Percentiles rank a stretch among this genome's conserved stretches.
Conservation (phyloP, 257 asterid genomes). For the Capsicum chinense region DNA sequence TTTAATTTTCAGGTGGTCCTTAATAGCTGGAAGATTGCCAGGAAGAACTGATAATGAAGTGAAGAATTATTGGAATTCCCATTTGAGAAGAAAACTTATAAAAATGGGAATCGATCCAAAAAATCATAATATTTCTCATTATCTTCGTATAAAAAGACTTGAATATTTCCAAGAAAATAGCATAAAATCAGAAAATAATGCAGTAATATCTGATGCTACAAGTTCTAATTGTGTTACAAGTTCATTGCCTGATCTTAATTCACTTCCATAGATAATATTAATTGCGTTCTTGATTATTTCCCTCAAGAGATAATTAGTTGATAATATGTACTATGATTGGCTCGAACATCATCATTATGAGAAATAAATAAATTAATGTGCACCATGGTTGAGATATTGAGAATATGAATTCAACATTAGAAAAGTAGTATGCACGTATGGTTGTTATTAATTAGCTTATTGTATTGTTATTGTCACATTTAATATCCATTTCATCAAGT, state of each 20-base stretch:
- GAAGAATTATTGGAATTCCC: slow-evolving; percentile 43
- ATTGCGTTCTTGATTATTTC: background rate
- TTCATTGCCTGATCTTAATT: slow-evolving; percentile 11
- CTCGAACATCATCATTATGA: background rate
- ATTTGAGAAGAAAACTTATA: slow-evolving; percentile 34
- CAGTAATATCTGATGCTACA: slow-evolving; percentile 27
- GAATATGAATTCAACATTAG: background rate
- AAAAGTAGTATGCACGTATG: background rate
- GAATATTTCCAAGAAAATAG: background rate
- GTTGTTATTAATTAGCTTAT: background rate
- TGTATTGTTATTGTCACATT: background rate
- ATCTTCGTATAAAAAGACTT: slow-evolving; percentile 5
- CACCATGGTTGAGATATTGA: background rate
- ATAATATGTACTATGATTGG: background rate
- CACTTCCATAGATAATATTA: background rate
- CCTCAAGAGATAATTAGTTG: background rate
- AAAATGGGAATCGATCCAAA: slow-evolving; percentile 41
- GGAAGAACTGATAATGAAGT: slow-evolving; percentile 40
- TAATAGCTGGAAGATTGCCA: slow-evolving; percentile 39
- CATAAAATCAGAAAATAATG: background rate
- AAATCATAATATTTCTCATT: slow-evolving; percentile 17
- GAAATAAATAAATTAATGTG: background rate
- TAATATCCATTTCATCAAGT: background rate
- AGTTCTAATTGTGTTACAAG: slow-evolving; percentile 1
- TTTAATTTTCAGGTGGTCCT: slow-evolving; percentile 34